phyloP scores from a whole-genome alignment of 768 basidiomycete genomes.

The Pleurotus ostreatus region DNA sequence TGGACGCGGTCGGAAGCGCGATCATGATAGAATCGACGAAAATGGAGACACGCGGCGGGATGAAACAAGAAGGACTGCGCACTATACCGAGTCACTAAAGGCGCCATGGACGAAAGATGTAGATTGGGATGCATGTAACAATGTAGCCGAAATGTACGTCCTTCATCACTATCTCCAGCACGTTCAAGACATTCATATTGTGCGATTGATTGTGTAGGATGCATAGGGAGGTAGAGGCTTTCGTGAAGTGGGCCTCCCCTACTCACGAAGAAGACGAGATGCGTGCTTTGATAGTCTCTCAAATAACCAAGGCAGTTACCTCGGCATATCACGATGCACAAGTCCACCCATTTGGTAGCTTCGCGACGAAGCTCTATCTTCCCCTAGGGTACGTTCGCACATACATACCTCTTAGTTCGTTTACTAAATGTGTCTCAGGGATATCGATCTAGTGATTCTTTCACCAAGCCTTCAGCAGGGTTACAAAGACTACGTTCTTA shows the following conservation, averaged over 20 bases:
- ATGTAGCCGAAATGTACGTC: conserved; percentile 82
- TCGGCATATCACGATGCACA: conserved; percentile 73
- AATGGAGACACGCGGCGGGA: conserved; percentile 47
- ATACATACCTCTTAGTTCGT: conserved; percentile 1
- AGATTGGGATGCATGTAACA: conserved; percentile 69
- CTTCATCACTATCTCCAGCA: not conserved
- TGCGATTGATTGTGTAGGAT: conserved; percentile 47
- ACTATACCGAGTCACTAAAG: conserved; percentile 48
- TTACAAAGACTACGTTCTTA: conserved; percentile 66
- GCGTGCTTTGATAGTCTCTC: conserved; percentile 64
- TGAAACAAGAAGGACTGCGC: conserved; percentile 46
- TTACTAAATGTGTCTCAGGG: conserved; percentile 42
- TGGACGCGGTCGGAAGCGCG: conserved; percentile 34
- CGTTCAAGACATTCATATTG: not conserved
- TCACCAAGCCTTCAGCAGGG: conserved; percentile 70
- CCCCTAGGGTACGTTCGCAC: conserved; percentile 72
- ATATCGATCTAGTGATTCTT: conserved; percentile 93
- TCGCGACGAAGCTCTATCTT: conserved; percentile 89
- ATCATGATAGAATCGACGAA: conserved; percentile 32
- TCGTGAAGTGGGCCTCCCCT: conserved; percentile 84
- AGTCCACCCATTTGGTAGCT: conserved; percentile 88
- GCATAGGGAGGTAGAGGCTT: conserved; percentile 82
- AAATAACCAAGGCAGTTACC: conserved; percentile 64
- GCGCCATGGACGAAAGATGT: conserved; percentile 70
- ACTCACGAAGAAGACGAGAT: conserved; percentile 82